A percentile compares a stretch with the other conserved stretches of the same genome.
phyloP scores from a whole-genome alignment of 495 filamentous ascomycete genomes.

The Hypoxylon fragiforme region DNA sequence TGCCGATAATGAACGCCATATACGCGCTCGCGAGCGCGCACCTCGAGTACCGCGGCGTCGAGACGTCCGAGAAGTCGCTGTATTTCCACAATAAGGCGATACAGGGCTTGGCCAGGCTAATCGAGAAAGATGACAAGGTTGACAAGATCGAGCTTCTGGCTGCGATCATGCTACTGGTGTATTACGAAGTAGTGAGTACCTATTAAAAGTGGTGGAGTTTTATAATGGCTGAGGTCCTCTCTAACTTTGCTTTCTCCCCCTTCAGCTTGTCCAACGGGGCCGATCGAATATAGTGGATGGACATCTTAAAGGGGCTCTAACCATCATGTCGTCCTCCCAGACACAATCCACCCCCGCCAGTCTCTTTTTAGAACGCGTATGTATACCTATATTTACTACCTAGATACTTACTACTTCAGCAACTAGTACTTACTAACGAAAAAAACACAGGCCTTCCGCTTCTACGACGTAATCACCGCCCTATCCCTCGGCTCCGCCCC shows the following conservation, averaged over 20 bases:
- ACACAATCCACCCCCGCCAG: conserved; percentile 54
- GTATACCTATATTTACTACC: too few species aligned
- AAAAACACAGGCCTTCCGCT: conserved; percentile 57
- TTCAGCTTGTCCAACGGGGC: conserved; percentile 62
- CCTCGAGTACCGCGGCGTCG: conserved; percentile 59
- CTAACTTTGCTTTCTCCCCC: too few species aligned
- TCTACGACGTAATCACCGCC: conserved; percentile 66
- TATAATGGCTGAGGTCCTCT: too few species aligned
- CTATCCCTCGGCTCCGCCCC: conserved; percentile 64
- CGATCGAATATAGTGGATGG: conserved; percentile 60
- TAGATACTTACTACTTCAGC: not conserved
- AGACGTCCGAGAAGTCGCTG: conserved; percentile 59
- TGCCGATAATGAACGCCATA: conserved; percentile 60
- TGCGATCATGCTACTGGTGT: conserved; percentile 64
- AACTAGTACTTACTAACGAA: conserved; percentile 13
- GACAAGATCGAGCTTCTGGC: conserved; percentile 61
- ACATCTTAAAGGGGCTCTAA: conserved; percentile 62
- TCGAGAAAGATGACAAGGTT: conserved; percentile 54
- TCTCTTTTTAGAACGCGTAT: conserved; percentile 60
- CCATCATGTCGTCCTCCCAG: conserved; percentile 56
- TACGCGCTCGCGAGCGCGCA: conserved; percentile 63
- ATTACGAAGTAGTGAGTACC: conserved; percentile 64
- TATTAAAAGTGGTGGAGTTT: too few species aligned
- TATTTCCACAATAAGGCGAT: conserved; percentile 63
- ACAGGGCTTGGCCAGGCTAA: conserved; percentile 59